Evolutionary conservation across 345 rosid species (phyloP).

Genomic region (Populus simonii): DNA sequence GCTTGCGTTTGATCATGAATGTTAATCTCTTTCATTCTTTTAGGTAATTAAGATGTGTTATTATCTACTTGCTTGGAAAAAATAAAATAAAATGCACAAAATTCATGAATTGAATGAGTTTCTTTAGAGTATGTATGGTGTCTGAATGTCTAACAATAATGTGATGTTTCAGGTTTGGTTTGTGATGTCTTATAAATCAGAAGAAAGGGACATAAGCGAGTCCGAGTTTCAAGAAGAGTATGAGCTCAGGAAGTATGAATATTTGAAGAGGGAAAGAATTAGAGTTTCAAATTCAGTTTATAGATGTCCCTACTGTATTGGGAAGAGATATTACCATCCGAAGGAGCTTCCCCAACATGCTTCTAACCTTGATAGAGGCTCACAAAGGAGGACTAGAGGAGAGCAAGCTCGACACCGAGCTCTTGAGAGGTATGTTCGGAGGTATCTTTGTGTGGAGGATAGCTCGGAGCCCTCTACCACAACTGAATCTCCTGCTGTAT

Average conservation of each 20-base stretch:
- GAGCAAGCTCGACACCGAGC: constrained; percentile 52
- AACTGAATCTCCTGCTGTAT: background rate
- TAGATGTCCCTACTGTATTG: constrained; percentile 51
- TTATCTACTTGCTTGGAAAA: too few relatives aligned
- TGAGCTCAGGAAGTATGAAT: constrained; percentile 41
- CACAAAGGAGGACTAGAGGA: constrained; percentile 18
- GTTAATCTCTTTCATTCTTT: too few relatives aligned
- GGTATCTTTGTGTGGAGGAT: constrained; percentile 27
- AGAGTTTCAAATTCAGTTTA: constrained; percentile 32
- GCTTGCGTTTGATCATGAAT: too few relatives aligned
- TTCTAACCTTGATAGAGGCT: constrained; percentile 17
- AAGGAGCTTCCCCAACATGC: constrained; percentile 53
- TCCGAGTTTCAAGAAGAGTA: constrained; percentile 33
- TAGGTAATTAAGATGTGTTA: too few relatives aligned
- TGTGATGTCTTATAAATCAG: constrained; percentile 17
- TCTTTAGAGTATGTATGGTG: too few relatives aligned
- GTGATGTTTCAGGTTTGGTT: constrained; percentile 22
- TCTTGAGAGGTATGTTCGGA: constrained; percentile 40
- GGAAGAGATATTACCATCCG: constrained; percentile 29
- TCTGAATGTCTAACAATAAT: background rate
- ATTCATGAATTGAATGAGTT: too few relatives aligned
- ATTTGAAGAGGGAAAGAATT: constrained; percentile 34
- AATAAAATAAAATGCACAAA: too few relatives aligned
- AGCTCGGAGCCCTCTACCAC: background rate
- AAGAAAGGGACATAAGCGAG: constrained; percentile 1